Conservation (phyloP, 2,329 filamentous ascomycete species). For the Orbilia quercus region DNA sequence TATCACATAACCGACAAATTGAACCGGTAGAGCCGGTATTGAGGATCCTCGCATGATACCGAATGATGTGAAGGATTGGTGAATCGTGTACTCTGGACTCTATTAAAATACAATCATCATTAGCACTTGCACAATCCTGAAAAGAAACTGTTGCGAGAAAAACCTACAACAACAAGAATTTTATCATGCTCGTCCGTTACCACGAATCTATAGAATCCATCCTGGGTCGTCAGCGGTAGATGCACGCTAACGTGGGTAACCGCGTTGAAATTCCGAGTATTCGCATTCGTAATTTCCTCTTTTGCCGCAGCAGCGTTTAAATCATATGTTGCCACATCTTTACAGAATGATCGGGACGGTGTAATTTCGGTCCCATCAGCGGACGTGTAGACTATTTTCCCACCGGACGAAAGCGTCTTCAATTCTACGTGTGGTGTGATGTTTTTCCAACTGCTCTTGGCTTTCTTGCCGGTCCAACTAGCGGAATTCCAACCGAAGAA, state of each 20-base stretch:
- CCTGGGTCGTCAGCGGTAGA: constrained; percentile 49
- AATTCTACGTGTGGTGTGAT: constrained; percentile 50
- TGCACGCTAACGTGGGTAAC: constrained; percentile 51
- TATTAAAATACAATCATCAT: background rate
- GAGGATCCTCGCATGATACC: constrained; percentile 50
- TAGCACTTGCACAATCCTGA: background rate
- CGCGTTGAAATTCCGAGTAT: constrained; percentile 35
- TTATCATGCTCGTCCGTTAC: constrained; percentile 53
- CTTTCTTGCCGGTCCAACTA: constrained; percentile 52
- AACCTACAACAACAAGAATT: constrained; percentile 46
- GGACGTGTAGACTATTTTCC: constrained; percentile 45
- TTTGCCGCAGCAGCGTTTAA: constrained; percentile 32
- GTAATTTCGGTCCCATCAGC: constrained; percentile 39
- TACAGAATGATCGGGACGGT: constrained; percentile 41
- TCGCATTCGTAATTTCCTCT: constrained; percentile 49
- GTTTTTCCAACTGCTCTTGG: constrained; percentile 46
- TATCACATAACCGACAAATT: constrained; percentile 47
- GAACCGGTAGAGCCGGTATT: constrained; percentile 41
- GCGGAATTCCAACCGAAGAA: constrained; percentile 53
- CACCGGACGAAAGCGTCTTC: constrained; percentile 37
- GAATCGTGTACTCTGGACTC: constrained; percentile 55
- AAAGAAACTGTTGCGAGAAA: background rate
- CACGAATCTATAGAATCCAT: constrained; percentile 54
- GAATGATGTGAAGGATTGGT: constrained; percentile 50
- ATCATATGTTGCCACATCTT: constrained; percentile 38